phyloP scores from a whole-genome alignment of 306 rosid genomes.

The Begonia masoniana region DNA sequence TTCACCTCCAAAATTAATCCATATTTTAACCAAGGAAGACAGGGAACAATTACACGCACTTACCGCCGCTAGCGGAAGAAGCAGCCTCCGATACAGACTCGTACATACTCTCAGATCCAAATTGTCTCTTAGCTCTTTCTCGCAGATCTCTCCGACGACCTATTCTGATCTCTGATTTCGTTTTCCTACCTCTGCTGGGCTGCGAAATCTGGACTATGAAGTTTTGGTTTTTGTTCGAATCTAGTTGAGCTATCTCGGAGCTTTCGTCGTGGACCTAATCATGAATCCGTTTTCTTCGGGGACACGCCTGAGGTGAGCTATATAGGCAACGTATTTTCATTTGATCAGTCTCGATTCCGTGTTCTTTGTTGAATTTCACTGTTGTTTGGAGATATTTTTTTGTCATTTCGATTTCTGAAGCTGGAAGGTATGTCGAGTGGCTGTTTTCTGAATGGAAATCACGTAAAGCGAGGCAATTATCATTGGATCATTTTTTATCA shows the following conservation, averaged over 20 bases:
- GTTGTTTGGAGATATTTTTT: not conserved
- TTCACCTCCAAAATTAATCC: too few relatives aligned
- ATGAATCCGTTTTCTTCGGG: conserved; percentile 98
- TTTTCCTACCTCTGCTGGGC: conserved; percentile 12
- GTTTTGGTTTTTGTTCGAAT: conserved; percentile 27
- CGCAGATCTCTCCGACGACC: conserved; percentile 18
- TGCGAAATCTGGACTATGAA: conserved; percentile 1
- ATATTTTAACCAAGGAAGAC: not conserved
- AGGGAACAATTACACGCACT: conserved; percentile 4
- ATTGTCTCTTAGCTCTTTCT: conserved; percentile 17
- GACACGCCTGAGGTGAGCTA: conserved; percentile 82
- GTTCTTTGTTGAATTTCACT: too few relatives aligned
- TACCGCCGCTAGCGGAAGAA: conserved; percentile 19
- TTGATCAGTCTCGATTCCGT: too few relatives aligned
- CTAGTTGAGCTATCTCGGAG: conserved; percentile 38
- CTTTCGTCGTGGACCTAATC: conserved; percentile 32
- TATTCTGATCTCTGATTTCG: conserved; percentile 46
- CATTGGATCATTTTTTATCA: too few relatives aligned
- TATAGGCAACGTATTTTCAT: too few relatives aligned
- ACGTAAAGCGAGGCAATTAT: not conserved
- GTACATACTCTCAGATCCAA: conserved; percentile 61
- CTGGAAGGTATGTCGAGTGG: not conserved
- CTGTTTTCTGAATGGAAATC: not conserved
- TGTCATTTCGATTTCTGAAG: not conserved
- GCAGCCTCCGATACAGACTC: conserved; percentile 16